These are phyloP conservation scores for Ophiostoma sp. DNA, from an alignment of 2,329 filamentous ascomycete species.

Conservation along the genomic window DNA sequence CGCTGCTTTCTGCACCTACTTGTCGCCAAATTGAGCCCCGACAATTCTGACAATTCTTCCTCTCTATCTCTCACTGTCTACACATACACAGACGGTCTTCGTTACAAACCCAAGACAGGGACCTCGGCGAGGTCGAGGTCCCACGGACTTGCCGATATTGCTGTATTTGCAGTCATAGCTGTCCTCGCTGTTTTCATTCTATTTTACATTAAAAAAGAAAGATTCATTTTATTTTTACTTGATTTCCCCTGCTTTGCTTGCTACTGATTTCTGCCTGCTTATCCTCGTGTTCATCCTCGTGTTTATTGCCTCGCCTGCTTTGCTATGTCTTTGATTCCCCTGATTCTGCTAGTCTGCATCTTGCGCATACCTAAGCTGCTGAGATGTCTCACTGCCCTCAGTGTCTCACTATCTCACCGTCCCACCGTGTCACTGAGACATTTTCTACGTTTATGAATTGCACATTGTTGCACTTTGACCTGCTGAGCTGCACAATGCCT, in stretches of 20 bases:
- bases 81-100: neutral
- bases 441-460: neutral
- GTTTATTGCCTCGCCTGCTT: neutral
- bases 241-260: neutral
- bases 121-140: neutral
- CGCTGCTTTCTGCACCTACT: neutral
- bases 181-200: neutral
- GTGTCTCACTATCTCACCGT: neutral
- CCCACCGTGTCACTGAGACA: neutral
- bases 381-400: neutral
- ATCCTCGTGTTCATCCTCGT: neutral
- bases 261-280: neutral
- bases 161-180: too few species aligned
- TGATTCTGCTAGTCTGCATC: neutral
- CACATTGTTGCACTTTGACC: neutral
- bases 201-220: constrained; percentile 12
- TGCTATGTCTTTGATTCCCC: neutral
- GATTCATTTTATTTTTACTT: constrained; percentile 9
- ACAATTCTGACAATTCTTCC: neutral
- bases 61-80: neutral
- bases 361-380: neutral
- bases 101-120: neutral
- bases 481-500: neutral
- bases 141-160: neutral
- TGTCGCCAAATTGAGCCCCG: constrained; percentile 16